phyloP scores from a whole-genome alignment of 768 basidiomycete species.

The Boletus eberwhitei region DNA sequence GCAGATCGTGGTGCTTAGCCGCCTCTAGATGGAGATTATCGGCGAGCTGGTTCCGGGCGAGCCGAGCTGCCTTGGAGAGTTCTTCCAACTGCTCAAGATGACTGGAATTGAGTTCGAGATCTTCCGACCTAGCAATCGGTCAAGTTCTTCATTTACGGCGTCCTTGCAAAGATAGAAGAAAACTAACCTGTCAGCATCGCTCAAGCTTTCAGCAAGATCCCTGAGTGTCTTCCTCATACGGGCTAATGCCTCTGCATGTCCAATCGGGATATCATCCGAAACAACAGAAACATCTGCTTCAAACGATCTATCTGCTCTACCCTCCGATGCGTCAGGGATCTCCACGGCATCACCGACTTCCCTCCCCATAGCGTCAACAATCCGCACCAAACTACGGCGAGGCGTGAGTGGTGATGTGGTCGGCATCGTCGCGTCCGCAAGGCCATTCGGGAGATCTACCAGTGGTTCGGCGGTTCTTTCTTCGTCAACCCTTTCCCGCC shows the following conservation, averaged over 20 bases:
- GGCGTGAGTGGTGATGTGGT: conserved; percentile 15
- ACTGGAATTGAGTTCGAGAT: conserved; percentile 37
- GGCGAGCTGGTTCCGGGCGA: conserved; percentile 44
- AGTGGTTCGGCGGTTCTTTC: conserved; percentile 1
- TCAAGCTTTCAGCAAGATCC: conserved; percentile 53
- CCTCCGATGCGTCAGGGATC: conserved; percentile 32
- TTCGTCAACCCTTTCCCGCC: conserved; percentile 40
- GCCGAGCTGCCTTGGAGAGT: conserved; percentile 50
- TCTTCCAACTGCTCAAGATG: conserved; percentile 52
- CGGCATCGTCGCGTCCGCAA: conserved; percentile 17
- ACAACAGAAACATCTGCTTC: conserved; percentile 20
- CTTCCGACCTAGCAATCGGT: conserved; percentile 37
- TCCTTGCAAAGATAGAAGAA: conserved; percentile 1
- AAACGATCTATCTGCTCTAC: conserved; percentile 14
- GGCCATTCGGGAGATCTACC: conserved; percentile 4
- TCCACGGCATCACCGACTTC: conserved; percentile 42
- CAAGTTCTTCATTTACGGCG: conserved; percentile 1
- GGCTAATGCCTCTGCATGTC: conserved; percentile 50
- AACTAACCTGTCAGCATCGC: conserved; percentile 54
- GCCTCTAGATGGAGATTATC: conserved; percentile 41
- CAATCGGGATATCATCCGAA: conserved; percentile 23
- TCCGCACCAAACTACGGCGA: conserved; percentile 44
- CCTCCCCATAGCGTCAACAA: conserved; percentile 70
- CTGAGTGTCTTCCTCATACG: conserved; percentile 58
- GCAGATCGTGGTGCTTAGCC: conserved; percentile 34